phyloP scores from a whole-genome alignment of 371 early-diverging fungal genomes.

The Haplosporangium sp. region DNA sequence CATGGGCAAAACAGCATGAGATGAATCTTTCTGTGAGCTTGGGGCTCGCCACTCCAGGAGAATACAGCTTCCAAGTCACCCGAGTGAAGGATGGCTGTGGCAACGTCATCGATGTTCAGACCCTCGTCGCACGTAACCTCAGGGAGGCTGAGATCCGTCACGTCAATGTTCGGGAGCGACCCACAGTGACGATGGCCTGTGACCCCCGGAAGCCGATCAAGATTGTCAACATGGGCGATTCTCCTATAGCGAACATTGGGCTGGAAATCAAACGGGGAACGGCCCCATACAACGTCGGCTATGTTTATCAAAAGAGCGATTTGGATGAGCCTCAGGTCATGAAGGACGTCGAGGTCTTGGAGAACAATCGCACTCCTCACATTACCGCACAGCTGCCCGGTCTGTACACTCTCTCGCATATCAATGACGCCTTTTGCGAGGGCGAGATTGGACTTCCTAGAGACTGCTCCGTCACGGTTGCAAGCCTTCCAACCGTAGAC shows the following conservation, averaged over 20 bases:
- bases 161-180: slow-evolving; percentile 31
- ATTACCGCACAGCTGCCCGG: slow-evolving; percentile 35
- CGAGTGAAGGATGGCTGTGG: slow-evolving; percentile 44
- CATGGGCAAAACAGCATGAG: slow-evolving; percentile 45
- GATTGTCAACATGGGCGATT: slow-evolving; percentile 31
- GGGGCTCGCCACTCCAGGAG: slow-evolving; percentile 34
- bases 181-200: slow-evolving; percentile 31
- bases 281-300: slow-evolving; percentile 37
- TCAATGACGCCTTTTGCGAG: slow-evolving; percentile 39
- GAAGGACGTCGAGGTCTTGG: slow-evolving; percentile 24
- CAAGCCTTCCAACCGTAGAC: slow-evolving; percentile 36
- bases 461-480: slow-evolving; percentile 43
- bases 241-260: slow-evolving; percentile 20
- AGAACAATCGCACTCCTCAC: slow-evolving; percentile 1
- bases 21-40: slow-evolving; percentile 43
- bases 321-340: slow-evolving; percentile 35
- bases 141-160: slow-evolving; percentile 40
- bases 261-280: slow-evolving; percentile 25
- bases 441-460: slow-evolving; percentile 33
- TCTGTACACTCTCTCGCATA: slow-evolving; percentile 35
- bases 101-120: slow-evolving; percentile 30
- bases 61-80: slow-evolving; percentile 34
- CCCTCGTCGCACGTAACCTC: slow-evolving; percentile 22
- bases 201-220: slow-evolving; percentile 43
- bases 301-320: slow-evolving; percentile 46